Conservation (phyloP, 352 stramenopile species). For the Globisporangium carolinianum region DNA sequence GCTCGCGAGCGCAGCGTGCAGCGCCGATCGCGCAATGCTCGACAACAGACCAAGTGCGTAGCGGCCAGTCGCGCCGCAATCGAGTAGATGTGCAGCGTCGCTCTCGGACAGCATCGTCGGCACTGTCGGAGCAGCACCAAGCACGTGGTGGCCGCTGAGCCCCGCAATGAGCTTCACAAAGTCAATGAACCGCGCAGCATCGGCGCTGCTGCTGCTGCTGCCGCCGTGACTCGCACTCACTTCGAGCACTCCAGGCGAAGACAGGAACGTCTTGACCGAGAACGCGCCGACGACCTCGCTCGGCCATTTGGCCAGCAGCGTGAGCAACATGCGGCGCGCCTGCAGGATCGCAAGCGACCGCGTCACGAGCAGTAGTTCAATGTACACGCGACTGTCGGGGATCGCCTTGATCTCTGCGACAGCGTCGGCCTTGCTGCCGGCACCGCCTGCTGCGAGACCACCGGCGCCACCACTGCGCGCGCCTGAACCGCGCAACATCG, state of each 20-base stretch:
- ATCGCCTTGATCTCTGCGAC: conserved; percentile 73
- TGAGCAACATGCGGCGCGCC: conserved; percentile 62
- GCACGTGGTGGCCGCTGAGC: conserved; percentile 42
- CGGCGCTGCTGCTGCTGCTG: conserved; percentile 15
- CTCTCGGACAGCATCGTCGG: conserved; percentile 24
- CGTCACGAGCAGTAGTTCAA: conserved; percentile 70
- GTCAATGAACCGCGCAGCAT: conserved; percentile 57
- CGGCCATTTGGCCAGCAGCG: conserved; percentile 76
- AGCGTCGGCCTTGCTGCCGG: conserved; percentile 50
- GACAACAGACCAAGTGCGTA: conserved; percentile 46
- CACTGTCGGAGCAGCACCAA: conserved; percentile 19
- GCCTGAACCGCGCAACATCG: conserved; percentile 51
- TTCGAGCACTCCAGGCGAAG: conserved; percentile 1
- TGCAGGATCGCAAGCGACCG: conserved; percentile 79
- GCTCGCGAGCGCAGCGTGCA: conserved; percentile 28
- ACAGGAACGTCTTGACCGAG: conserved; percentile 40
- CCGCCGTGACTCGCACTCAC: background rate
- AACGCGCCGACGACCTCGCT: conserved; percentile 46
- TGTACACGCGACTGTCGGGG: conserved; percentile 69
- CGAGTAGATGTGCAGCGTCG: conserved; percentile 44
- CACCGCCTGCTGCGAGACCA: conserved; percentile 1
- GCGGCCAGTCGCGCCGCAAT: conserved; percentile 50
- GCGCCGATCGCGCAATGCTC: conserved; percentile 34
- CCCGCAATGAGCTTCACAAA: conserved; percentile 83
- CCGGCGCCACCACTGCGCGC: conserved; percentile 32